phyloP scores from a whole-genome alignment of 1,284 basidiomycete genomes.

The Malassezia globosa region DNA sequence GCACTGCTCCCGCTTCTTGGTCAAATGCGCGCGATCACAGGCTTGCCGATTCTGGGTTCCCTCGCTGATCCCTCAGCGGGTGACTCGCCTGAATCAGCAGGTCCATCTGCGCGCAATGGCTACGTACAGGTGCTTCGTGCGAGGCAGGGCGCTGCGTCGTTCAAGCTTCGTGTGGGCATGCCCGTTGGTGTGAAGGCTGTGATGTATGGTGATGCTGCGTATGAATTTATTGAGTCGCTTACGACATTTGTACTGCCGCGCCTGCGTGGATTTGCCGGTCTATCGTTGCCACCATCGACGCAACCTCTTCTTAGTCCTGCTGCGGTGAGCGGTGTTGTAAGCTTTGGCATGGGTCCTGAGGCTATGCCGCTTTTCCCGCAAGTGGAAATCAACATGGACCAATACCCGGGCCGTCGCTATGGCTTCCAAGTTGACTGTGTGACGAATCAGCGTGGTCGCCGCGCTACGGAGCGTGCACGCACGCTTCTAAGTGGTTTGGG shows the following conservation, averaged over 20 bases:
- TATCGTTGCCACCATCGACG: constrained; percentile 57
- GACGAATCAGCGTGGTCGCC: constrained; percentile 41
- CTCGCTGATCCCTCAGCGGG: constrained; percentile 23
- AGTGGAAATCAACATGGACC: constrained; percentile 44
- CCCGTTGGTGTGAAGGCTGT: constrained; percentile 82
- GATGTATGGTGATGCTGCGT: constrained; percentile 78
- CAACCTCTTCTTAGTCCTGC: constrained; percentile 50
- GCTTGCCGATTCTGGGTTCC: constrained; percentile 55
- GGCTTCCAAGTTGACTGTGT: constrained; percentile 45
- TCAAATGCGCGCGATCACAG: constrained; percentile 75
- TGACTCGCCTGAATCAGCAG: constrained; percentile 10
- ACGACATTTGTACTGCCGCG: constrained; percentile 89
- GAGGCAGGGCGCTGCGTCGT: constrained; percentile 69
- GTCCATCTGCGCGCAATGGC: constrained; percentile 15
- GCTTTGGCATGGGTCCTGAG: constrained; percentile 69
- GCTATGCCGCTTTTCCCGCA: constrained; percentile 81
- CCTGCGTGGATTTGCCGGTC: constrained; percentile 75
- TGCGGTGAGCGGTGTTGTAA: constrained; percentile 72
- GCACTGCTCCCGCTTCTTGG: constrained; percentile 74
- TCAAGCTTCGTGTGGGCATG: constrained; percentile 68
- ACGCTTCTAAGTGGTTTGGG: constrained; percentile 38
- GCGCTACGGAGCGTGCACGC: constrained; percentile 39
- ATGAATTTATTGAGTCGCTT: constrained; percentile 77
- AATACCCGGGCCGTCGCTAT: constrained; percentile 37
- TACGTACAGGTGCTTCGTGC: constrained; percentile 66